Base-by-base conservation (phyloP, 768 basidiomycete genomes). In the Leccinum aurantiacum region DNA sequence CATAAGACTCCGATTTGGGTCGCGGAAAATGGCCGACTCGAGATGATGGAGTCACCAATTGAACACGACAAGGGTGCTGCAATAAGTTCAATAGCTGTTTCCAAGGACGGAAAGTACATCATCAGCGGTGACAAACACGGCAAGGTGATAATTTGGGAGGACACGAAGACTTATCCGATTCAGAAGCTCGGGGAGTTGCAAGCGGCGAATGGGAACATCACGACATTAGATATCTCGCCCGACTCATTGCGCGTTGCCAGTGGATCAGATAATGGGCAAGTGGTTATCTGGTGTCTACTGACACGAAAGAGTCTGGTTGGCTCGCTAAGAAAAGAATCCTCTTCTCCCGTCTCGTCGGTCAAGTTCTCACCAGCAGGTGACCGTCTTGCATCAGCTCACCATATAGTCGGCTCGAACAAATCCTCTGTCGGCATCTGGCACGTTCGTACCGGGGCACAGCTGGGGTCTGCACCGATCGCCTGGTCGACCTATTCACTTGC, bases 281-380 rank as follows among this genome's bases (percentile, higher is more conserved):
- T 65, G 4, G 3, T 13, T 8, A 14, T 65, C 51, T 65, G 64
- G 59, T 22, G 31, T 13, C 38, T 57, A 2, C 10, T 56, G 29
- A 60, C 5, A 17, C 15, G 46, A 9, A 49, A 49, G 29, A n/a
- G 44, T 19, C 37, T 60, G 8, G 25, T 54, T 1, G 58, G 63
- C 10, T 53, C 63, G 24, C 15, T 63, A 17, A 33, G 9, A 19
- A 48, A 63, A 27, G 41, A 41, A 7, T 31, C 24, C 24, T 54
- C 48, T n/a, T 52, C 53, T n/a, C 53, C 60, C 4, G 29, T 67
- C 11, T 55, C 59, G 11, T 63, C 62, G 1, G 37, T 67, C 60
- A 64, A 64, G 54, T 67, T 67, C 48, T 67, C 66, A 1, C 65
- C 65, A 1, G 15, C 33, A 3, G 66, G 65, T 13, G 49, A 15